Evolutionary conservation across 1,139 yeast species (phyloP).

Genomic region (Meyerozyma elateridarum): DNA sequence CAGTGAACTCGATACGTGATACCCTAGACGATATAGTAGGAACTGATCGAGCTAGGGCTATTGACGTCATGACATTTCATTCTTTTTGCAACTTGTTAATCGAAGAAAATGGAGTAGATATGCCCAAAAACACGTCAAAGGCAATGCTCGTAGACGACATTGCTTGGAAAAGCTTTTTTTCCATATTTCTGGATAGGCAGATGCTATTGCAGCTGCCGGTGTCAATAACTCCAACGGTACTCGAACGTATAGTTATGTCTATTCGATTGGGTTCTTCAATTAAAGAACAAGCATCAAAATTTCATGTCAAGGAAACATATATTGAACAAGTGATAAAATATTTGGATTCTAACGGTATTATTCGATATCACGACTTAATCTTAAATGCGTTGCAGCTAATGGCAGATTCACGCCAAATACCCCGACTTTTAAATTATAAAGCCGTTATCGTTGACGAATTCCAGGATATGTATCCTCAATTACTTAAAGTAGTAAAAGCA

Average conservation of each 20-base stretch:
- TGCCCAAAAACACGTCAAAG: conserved; percentile 19
- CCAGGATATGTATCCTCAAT: conserved; percentile 61
- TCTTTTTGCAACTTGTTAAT: conserved; percentile 51
- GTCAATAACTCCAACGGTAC: conserved; percentile 24
- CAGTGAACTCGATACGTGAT: conserved; percentile 49
- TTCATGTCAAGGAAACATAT: conserved; percentile 19
- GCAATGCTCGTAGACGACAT: conserved; percentile 45
- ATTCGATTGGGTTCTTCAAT: conserved; percentile 28
- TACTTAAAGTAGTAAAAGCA: conserved; percentile 40
- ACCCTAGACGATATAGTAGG: conserved; percentile 35
- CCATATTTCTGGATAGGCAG: conserved; percentile 26
- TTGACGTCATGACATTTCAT: conserved; percentile 59
- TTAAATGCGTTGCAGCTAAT: conserved; percentile 27
- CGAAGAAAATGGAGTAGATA: conserved; percentile 29
- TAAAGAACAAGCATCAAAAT: conserved; percentile 21
- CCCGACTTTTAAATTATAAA: conserved; percentile 22
- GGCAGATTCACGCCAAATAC: conserved; percentile 17
- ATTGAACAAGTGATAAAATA: conserved; percentile 14
- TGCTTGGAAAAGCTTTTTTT: conserved; percentile 45
- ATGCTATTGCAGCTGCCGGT: conserved; percentile 20
- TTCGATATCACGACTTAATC: conserved; percentile 34
- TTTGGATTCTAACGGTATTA: conserved; percentile 26
- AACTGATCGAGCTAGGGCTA: conserved; percentile 21
- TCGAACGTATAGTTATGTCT: conserved; percentile 29
- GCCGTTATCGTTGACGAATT: conserved; percentile 66